A percentile compares a stretch with the other conserved stretches of the same genome.
phyloP scores from a whole-genome alignment of 371 early-diverging fungal species.

The Apophysomyces variabilis region DNA sequence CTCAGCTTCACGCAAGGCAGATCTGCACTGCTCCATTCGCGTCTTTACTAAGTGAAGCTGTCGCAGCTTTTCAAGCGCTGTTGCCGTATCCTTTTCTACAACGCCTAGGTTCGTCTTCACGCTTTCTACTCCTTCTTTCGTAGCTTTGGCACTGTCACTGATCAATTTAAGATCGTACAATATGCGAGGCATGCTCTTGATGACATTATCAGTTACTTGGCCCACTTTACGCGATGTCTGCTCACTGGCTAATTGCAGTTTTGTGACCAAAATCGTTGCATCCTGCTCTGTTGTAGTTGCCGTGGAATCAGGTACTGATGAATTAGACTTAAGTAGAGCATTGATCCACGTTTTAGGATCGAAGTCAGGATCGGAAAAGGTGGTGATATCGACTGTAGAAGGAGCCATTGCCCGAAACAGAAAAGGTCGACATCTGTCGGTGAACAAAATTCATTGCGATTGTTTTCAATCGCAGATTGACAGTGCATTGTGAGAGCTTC shows the following conservation, averaged over 20 bases:
- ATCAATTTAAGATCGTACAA: slow-evolving; percentile 69
- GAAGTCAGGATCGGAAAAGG: slow-evolving; percentile 55
- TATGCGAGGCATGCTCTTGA: slow-evolving; percentile 65
- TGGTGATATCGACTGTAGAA: slow-evolving; percentile 24
- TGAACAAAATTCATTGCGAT: neutral
- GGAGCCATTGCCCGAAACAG: slow-evolving; percentile 18
- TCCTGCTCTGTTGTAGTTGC: slow-evolving; percentile 41
- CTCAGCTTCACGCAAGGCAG: slow-evolving; percentile 70
- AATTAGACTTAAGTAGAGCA: slow-evolving; percentile 33
- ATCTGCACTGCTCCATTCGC: slow-evolving; percentile 66
- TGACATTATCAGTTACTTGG: slow-evolving; percentile 49
- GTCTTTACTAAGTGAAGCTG: slow-evolving; percentile 71
- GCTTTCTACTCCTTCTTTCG: slow-evolving; percentile 52
- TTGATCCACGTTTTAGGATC: slow-evolving; percentile 73
- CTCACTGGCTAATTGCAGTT: slow-evolving; percentile 61
- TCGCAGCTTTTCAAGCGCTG: slow-evolving; percentile 65
- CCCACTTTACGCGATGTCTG: slow-evolving; percentile 57
- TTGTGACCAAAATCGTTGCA: slow-evolving; percentile 61
- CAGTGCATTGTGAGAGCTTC: no score
- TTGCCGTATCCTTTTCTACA: slow-evolving; percentile 38
- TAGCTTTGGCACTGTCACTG: slow-evolving; percentile 56
- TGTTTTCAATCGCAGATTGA: no score
- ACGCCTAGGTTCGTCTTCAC: slow-evolving; percentile 46
- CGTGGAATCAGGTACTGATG: slow-evolving; percentile 8
- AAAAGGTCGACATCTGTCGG: neutral